These are phyloP conservation scores for Sanghuangporus baumii DNA, from an alignment of 1,284 basidiomycete genomes.

Conservation along the genomic window DNA sequence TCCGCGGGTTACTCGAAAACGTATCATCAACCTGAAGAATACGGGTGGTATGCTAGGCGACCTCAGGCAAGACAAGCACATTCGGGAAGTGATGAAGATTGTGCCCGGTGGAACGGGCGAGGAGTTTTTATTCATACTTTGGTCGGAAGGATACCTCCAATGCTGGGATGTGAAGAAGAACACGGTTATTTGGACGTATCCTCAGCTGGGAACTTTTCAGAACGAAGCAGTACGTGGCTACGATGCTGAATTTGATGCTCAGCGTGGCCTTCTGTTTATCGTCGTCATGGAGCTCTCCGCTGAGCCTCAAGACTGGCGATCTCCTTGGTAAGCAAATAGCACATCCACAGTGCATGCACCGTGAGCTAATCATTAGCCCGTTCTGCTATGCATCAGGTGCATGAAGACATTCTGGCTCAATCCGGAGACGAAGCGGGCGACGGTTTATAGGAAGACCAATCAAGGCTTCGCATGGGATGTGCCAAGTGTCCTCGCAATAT, in stretches of 20 bases:
- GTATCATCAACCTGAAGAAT: constrained; percentile 1
- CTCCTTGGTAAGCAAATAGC: background rate
- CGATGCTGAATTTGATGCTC: background rate
- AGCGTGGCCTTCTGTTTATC: background rate
- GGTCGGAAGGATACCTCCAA: constrained; percentile 13
- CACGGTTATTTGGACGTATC: constrained; percentile 9
- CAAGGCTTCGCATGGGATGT: background rate
- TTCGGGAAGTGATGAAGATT: background rate
- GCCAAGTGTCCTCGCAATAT: background rate
- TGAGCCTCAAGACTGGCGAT: background rate
- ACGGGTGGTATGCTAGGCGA: constrained; percentile 4
- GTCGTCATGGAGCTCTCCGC: background rate
- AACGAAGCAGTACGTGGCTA: background rate
- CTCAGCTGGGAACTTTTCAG: constrained; percentile 6
- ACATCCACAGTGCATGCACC: no score
- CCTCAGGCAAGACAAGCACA: background rate
- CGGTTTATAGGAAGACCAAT: background rate
- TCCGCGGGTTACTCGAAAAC: background rate
- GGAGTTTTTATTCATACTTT: background rate
- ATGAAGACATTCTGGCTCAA: background rate
- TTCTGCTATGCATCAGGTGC: background rate
- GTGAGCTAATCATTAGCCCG: background rate
- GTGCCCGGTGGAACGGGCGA: background rate
- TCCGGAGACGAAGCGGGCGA: background rate
- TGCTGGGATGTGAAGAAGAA: constrained; percentile 7